Base-by-base conservation (phyloP, 2,329 filamentous ascomycete genomes). In the Blumeriella jaapii region DNA sequence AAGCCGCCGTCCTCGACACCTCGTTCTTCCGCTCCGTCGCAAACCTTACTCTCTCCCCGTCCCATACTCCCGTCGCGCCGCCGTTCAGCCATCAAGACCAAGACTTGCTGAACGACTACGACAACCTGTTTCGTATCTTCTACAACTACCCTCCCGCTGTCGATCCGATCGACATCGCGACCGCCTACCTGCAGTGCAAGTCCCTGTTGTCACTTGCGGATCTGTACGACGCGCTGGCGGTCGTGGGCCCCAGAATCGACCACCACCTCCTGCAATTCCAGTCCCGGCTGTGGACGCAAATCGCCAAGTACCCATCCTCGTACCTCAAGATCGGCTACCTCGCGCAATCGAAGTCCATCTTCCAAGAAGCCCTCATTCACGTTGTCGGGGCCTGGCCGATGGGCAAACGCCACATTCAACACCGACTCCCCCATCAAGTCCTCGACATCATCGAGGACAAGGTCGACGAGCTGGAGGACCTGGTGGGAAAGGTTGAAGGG, bases 371-470 rank as follows among this genome's bases (percentile, higher is more conserved):
- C 0, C 67, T 96, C 31, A 83, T 94, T 34, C 89, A 96, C 52
- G 85, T 95, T 0, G 87, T 95, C 0, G 89, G 89, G 3, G 84
- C 93, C 56, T 96, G 89, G 89, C 87, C 89, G 0, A 66, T 74
- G 0, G 85, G 81, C 11, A 74, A 86, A 49, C 73, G 80, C 16
- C 83, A 83, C 49, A 71, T 95, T 22, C 76, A 83, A 25, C 60
- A 62, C 38, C 68, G 79, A 18, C 67, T 93, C 25, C 82, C 87
- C 0, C 73, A 79, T 16, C 58, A 71, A 0, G 84, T 95, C 0
- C 65, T 95, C 7, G 86, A 95, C 48, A 69, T 95, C 22, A 93
- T 95, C 42, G 84, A 94, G 57, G 86, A 95, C 60, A 95, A 95
- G 59, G 85, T 91, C 4, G 85, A 93, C 48, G 87, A 95, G 57